These are phyloP conservation scores for Talaromyces sp. DNA, from an alignment of 2,329 filamentous ascomycete genomes.

Conservation along the genomic window DNA sequence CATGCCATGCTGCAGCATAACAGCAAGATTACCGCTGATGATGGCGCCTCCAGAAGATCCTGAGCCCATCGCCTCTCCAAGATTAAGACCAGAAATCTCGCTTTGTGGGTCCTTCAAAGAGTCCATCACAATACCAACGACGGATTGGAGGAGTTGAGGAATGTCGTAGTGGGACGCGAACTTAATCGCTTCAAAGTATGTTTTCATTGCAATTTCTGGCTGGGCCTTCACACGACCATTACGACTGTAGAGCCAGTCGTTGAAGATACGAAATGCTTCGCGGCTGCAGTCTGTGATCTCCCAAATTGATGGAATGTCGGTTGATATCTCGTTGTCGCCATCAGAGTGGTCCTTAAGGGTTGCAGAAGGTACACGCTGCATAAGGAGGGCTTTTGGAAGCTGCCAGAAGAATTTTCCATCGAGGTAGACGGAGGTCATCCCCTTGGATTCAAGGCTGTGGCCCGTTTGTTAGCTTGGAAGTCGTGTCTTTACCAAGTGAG, in stretches of 20 bases:
- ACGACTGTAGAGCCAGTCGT: slow-evolving; percentile 6
- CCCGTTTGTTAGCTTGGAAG: neutral
- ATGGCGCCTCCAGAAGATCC: neutral
- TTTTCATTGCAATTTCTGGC: neutral
- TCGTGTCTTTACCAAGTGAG: neutral
- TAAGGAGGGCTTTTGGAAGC: slow-evolving; percentile 1
- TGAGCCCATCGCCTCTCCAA: neutral
- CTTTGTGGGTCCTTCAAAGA: neutral
- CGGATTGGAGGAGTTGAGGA: neutral
- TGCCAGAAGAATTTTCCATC: slow-evolving; percentile 7
- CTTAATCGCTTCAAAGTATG: neutral
- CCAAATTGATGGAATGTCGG: neutral
- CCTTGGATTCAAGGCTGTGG: slow-evolving; percentile 3
- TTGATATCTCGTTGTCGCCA: neutral
- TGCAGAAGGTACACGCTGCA: neutral
- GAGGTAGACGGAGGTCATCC: slow-evolving; percentile 1
- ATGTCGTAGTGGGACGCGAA: neutral
- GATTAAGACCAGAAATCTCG: neutral
- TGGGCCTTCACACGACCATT: neutral
- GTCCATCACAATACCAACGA: neutral
- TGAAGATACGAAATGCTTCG: slow-evolving; percentile 2
- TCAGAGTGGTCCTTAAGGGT: neutral
- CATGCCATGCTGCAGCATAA: neutral
- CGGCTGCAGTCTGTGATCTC: slow-evolving; percentile 1
- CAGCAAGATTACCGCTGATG: slow-evolving; percentile 7